Percentiles rank a stretch among this genome's conserved stretches.
These are phyloP conservation scores for Lindgomyces ingoldianus DNA, from an alignment of 495 filamentous ascomycete species.

Conservation along the genomic window DNA sequence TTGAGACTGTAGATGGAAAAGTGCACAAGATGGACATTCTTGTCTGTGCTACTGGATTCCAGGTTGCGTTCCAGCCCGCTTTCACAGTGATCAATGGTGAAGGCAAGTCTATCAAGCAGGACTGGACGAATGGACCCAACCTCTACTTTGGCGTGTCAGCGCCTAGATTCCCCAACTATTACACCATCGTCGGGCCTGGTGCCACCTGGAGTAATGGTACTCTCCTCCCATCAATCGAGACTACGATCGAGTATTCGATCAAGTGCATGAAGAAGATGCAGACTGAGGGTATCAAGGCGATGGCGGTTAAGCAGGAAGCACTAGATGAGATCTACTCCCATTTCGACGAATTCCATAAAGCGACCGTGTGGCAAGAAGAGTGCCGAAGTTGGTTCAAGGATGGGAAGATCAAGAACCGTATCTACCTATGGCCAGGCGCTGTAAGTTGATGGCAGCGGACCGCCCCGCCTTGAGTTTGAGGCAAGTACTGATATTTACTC, in stretches of 20 bases:
- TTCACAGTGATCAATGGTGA: constrained; percentile 34
- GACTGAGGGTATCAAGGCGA: constrained; percentile 41
- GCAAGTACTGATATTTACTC: constrained; percentile 22
- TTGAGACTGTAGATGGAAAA: constrained; percentile 33
- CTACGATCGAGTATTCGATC: constrained; percentile 40
- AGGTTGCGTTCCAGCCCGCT: constrained; percentile 37
- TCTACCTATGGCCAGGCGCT: constrained; percentile 47
- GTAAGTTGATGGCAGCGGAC: constrained; percentile 26
- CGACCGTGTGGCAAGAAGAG: constrained; percentile 43
- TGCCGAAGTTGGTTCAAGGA: constrained; percentile 49
- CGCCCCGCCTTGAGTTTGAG: constrained; percentile 15
- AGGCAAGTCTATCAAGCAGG: constrained; percentile 37
- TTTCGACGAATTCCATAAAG: constrained; percentile 42
- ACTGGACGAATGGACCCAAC: constrained; percentile 35
- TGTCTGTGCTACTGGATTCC: constrained; percentile 40
- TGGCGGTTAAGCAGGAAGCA: constrained; percentile 44
- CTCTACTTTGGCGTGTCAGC: constrained; percentile 39
- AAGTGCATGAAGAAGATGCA: constrained; percentile 46
- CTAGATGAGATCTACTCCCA: constrained; percentile 43
- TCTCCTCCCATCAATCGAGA: constrained; percentile 42
- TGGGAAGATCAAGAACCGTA: constrained; percentile 48
- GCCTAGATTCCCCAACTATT: constrained; percentile 42
- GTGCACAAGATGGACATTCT: constrained; percentile 40
- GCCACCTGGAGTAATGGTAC: constrained; percentile 43
- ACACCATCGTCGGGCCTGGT: constrained; percentile 41